Base-by-base conservation (phyloP, 169 alveolate species). In the Eimeria brunetti region DNA sequence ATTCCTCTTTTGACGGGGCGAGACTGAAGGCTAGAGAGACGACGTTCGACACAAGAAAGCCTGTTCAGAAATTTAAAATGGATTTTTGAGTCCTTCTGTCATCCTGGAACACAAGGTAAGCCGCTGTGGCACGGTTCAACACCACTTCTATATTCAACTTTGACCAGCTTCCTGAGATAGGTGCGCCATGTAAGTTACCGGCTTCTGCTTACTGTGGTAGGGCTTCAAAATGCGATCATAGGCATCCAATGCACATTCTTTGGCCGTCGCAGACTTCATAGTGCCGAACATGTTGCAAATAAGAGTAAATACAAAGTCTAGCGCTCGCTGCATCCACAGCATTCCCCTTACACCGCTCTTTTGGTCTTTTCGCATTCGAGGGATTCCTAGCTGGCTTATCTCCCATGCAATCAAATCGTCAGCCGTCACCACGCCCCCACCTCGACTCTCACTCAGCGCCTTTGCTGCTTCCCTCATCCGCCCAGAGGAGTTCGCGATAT, bases 301-400 rank as follows among this genome's bases (percentile, higher is more conserved):
- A 2, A 95, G 89, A 5, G 92, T 46, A 58, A 89, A 51, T 80
- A 95, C 84, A 46, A 95, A 95, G 69, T 95, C 96, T 14, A 95
- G 73, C 81, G 96, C 96, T 33, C 96, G 96, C 46, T 89, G 91
- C 96, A 95, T 84, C 96, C 96, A 95, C 51, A 95, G 89, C 81
- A 95, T 88, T 6, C 93, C 93, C 83, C 81, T 73, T 27, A 95
- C 95, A 16, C 96, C 96, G 78, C 83, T 76, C 44, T 90, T 44
- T 27, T 71, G 73, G 73, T 95, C 96, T 44, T 95, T 95, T 46
- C 96, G 92, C 85, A 90, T 56, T 58, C 38, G 41, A 30, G 91
- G 51, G 36, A 90, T 78, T 27, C 96, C 96, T 36, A 60, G 30
- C 78, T 92, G 67, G 53, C 44, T 64, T 4, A 83, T 9, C 67